Conservation (phyloP, 2,329 filamentous ascomycete genomes). For the Leptographium lundbergii region DNA sequence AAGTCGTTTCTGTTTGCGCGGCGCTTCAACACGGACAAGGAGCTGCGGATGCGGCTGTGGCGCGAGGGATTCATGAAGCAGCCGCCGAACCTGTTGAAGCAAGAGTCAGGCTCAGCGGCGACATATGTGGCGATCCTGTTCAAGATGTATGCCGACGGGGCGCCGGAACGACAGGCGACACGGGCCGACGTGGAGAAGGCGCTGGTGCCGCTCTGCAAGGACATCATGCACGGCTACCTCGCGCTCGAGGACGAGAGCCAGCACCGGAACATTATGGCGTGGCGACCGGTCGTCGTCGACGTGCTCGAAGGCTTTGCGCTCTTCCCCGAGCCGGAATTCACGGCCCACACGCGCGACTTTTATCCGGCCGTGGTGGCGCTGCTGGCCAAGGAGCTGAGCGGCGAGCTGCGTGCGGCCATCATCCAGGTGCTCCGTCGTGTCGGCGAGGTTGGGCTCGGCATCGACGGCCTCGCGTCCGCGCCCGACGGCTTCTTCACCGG, state of each 20-base stretch:
- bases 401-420: conserved; percentile 66
- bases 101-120: conserved; percentile 83
- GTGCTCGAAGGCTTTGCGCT: conserved; percentile 85
- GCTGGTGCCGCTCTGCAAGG: conserved; percentile 84
- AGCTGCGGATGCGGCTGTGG: conserved; percentile 87
- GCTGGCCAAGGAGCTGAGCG: conserved; percentile 65
- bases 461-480: conserved; percentile 17
- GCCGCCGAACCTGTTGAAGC: conserved; percentile 91
- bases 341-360: conserved; percentile 66
- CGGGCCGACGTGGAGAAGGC: conserved; percentile 79
- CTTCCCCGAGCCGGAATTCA: conserved; percentile 72
- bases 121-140: conserved; percentile 95
- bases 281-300: conserved; percentile 93
- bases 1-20: conserved; percentile 95
- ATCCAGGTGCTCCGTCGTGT: conserved; percentile 68
- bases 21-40: conserved; percentile 95
- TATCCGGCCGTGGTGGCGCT: conserved; percentile 79
- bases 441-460: conserved; percentile 60
- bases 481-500: not conserved
- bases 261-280: conserved; percentile 91
- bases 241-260: conserved; percentile 89
- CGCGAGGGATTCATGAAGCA: conserved; percentile 99
- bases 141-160: conserved; percentile 89
- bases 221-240: conserved; percentile 81
- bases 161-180: conserved; percentile 67